Evolutionary conservation across 495 filamentous ascomycete species (phyloP), one percentile per base, ranked within the genome.

Genomic region (Pyrenula massariospora): DNA sequence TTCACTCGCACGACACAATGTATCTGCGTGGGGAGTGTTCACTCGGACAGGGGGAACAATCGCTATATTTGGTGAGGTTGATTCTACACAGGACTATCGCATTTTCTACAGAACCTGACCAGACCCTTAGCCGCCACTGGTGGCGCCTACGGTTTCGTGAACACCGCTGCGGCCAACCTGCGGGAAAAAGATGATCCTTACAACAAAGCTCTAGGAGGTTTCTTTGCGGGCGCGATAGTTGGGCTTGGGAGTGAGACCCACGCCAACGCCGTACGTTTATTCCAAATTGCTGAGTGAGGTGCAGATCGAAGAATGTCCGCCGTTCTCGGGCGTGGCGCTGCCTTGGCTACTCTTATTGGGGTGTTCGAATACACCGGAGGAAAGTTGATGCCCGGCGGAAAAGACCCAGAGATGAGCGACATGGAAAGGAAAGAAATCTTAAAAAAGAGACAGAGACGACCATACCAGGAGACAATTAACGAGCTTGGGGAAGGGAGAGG

Each of bases 401-500:
- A 74, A 57, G 77, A 86, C 52, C 69, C 67, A 0, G 70, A 77
- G 19, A 75, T 84, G 55, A 92, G 96, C 64, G 88, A 95, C 64
- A 91, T 86, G 59, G 84, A 86, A 58, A 77, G 84, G 63, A 91
- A 92, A 66, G 81, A 93, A 65, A 69, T 77, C 53, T 58, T 95
- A 65, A 81, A 90, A 63, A 85, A 79, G 75, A 84, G 81, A 61
- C 80, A 84, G 63, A 78, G 90, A 67, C 78, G 83, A 58, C 86
- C 90, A 21, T 77, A 90, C 22, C 84, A 91, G 67, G 83, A 96
- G 72, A 95, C 88, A 10, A 72, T 97, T 56, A 76, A 81, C 10
- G 78, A 91, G 57, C 57, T 97, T 55, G 94, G 94, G 24, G 94
- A 99, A 75, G 89, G 90, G 58, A 79, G 91, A 82, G 88, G 91